Conservation (phyloP, 345 rosid species). For the Salix dunnii region DNA sequence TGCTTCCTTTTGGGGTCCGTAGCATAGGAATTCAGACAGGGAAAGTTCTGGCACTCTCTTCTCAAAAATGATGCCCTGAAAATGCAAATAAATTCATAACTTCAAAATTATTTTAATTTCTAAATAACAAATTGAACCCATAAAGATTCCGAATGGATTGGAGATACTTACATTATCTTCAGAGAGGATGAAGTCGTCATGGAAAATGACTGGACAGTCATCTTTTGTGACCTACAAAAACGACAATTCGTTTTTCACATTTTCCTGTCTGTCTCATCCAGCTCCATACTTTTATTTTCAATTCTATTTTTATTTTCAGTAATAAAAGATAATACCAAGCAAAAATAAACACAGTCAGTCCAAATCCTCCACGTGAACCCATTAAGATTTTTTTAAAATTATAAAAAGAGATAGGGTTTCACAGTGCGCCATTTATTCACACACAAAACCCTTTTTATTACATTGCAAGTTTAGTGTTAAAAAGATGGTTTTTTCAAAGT, state of each 20-base stretch:
- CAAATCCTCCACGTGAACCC: not conserved
- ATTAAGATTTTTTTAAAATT: not conserved
- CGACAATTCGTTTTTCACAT: conserved; percentile 21
- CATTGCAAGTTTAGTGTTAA: too few relatives aligned
- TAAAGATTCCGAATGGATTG: not conserved
- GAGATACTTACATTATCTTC: conserved; percentile 66
- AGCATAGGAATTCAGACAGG: conserved; percentile 64
- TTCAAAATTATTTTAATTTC: not conserved
- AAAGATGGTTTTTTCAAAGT: too few relatives aligned
- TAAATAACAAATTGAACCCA: not conserved
- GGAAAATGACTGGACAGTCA: conserved; percentile 91
- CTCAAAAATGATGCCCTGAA: conserved; percentile 70
- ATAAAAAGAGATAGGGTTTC: too few relatives aligned
- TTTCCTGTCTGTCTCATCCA: conserved; percentile 6
- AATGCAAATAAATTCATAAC: not conserved
- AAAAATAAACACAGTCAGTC: conserved; percentile 13
- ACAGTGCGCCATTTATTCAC: too few relatives aligned
- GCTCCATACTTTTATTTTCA: conserved; percentile 6
- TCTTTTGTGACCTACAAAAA: conserved; percentile 88
- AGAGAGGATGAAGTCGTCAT: conserved; percentile 72
- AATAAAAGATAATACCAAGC: not conserved
- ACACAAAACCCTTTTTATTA: too few relatives aligned
- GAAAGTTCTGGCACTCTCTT: conserved; percentile 69
- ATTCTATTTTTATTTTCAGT: not conserved
- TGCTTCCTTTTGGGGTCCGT: conserved; percentile 63